Evolutionary conservation across 257 asterid species (phyloP), one percentile per base, ranked within the genome.

Genomic region (Scutellaria barbata): DNA sequence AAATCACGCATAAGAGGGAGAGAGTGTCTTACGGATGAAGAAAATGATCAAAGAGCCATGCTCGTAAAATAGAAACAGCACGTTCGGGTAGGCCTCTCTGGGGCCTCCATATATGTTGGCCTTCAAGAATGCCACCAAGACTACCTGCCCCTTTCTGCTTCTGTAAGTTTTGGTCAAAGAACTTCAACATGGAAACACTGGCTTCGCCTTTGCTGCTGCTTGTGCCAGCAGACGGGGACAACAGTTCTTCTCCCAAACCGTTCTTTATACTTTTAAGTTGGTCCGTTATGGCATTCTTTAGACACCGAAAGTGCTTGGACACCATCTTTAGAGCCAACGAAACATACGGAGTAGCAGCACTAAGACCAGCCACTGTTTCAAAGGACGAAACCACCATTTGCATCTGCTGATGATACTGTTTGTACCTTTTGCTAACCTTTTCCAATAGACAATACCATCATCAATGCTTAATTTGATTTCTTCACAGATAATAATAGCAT

Each of bases 21-120:
- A 41, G 6, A 46, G 52, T 20, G 13, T 45, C 85, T 78, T 77
- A 89, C 97, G 96, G 97, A 74, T 92, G 97, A 66, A 92, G 97
- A 68, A 92, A 92, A 68, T 92, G 97, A 46, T 92, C 97, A 14
- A 92, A 92, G 4, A 92, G 89, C 95, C 98, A 92, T 12, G 98
- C 96, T 18, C 96, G 81, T 46, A 92, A 84, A 79, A 92, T 60
- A 2, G 95, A 85, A 39, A 92, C 94, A 1, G 98, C 95, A 0
- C 90, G 94, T 72, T 92, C 98, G 0, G 98, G 98, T 30, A 92
- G 79, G 69, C 96, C 98, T 55, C 98, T 62, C 75, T 92, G 98
- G n/a, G 98, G 96, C 76, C 95, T 83, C 98, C 98, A 92, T 0
- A 80, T 79, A 66, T 84, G 89, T 13, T 78, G 90, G 58, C 81